Evolutionary conservation across 1,284 basidiomycete species (phyloP).

Genomic region (Leccinum subfulvum): DNA sequence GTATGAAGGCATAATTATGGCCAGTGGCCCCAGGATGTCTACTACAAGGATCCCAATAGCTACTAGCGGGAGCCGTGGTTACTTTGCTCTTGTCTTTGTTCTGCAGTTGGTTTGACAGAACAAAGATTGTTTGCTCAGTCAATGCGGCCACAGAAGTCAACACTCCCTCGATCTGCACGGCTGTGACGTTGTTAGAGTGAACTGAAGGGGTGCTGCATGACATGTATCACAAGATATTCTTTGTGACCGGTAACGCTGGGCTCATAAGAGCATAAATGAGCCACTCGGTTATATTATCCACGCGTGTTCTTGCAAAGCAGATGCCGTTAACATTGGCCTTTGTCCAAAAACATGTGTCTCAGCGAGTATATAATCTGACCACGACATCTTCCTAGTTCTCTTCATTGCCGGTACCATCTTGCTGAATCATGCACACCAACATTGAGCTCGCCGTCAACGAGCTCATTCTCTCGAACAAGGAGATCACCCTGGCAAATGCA

Average conservation of each 20-base stretch:
- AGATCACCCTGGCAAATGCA: constrained; percentile 12
- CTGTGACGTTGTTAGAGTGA: background rate
- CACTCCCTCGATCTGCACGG: background rate
- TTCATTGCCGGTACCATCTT: background rate
- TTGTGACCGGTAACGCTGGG: background rate
- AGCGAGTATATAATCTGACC: constrained; percentile 7
- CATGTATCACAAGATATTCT: background rate
- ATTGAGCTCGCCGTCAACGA: constrained; percentile 16
- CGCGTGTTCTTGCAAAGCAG: background rate
- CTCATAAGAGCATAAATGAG: constrained; percentile 1
- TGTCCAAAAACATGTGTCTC: constrained; percentile 5
- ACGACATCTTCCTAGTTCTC: background rate
- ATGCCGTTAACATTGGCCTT: constrained; percentile 1
- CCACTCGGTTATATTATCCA: constrained; percentile 7
- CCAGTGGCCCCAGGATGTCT: background rate
- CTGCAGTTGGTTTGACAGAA: background rate
- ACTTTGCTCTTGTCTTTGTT: background rate
- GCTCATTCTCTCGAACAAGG: constrained; percentile 4
- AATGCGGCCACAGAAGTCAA: background rate
- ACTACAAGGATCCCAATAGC: background rate
- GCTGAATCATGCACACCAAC: constrained; percentile 15
- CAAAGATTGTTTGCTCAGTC: background rate
- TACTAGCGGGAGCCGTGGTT: background rate
- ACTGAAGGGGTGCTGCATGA: background rate
- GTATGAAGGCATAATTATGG: constrained; percentile 7